These are phyloP conservation scores for Micromonas commoda DNA, from an alignment of 139 green algal genomes.

Conservation along the genomic window DNA sequence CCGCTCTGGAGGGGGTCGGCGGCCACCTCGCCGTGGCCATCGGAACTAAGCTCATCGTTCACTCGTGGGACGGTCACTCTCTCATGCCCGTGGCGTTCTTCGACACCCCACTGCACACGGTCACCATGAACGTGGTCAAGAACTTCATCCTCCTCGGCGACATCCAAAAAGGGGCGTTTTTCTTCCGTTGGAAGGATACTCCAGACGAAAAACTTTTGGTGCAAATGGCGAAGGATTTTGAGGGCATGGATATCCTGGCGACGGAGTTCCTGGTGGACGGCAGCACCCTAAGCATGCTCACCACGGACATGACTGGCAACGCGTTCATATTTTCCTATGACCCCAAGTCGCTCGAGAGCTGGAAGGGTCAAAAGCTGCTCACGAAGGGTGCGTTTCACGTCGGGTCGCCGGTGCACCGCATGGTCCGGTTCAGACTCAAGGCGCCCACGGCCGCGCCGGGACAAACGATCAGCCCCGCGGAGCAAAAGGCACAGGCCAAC, in stretches of 20 bases:
- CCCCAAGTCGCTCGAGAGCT: slow-evolving; percentile 32
- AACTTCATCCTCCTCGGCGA: slow-evolving; percentile 77
- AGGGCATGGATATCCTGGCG: slow-evolving; percentile 40
- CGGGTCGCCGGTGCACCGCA: slow-evolving; percentile 19
- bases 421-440: slow-evolving; percentile 33
- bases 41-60: slow-evolving; percentile 25
- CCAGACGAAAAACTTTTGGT: slow-evolving; percentile 37
- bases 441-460: neutral
- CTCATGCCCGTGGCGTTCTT: slow-evolving; percentile 61
- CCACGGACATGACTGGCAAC: slow-evolving; percentile 40
- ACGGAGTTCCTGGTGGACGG: slow-evolving; percentile 71
- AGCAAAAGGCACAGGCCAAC: neutral
- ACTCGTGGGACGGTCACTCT: slow-evolving; percentile 39
- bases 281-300: slow-evolving; percentile 49
- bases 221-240: slow-evolving; percentile 65
- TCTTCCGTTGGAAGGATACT: slow-evolving; percentile 64
- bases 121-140: slow-evolving; percentile 64
- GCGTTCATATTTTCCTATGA: slow-evolving; percentile 37
- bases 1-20: slow-evolving; percentile 8
- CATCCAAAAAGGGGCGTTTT: slow-evolving; percentile 57
- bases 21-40: slow-evolving; percentile 34
- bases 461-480: neutral
- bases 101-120: slow-evolving; percentile 62
- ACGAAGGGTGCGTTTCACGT: slow-evolving; percentile 32
- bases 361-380: slow-evolving; percentile 40